Evolutionary conservation across 805 yeast genomes (phyloP), one percentile per base, ranked within the genome.

Genomic region (Kregervanrija delftensis): DNA sequence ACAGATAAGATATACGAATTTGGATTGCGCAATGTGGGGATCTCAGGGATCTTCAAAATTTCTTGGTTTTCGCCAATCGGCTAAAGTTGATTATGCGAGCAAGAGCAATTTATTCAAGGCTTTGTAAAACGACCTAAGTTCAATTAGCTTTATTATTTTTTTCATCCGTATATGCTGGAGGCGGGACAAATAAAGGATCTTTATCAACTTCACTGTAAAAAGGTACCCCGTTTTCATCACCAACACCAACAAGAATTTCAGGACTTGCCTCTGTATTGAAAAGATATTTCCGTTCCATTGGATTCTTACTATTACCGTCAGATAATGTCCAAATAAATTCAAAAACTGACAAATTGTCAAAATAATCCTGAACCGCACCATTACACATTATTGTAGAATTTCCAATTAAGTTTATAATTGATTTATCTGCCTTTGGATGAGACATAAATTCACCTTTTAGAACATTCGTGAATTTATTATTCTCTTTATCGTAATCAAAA

Each of bases 301-400:
- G 43, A 6, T 34, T 33, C n/a, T 22, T 22, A 6, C 2, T 6
- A 6, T 11, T 11, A 1, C 43, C 43, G 33, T 44, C 47, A 12
- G 34, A 16, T 2, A 44, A 9, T n/a, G 34, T 33, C 41, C 40
- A 40, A 8, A n/a, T 40, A 33, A 40, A 33, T 8, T 12, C 33
- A 4, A 44, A 15, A 5, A 8, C 16, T 11, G 13, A 31, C 8
- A 13, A 11, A 34, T 40, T 40, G 3, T 32, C 38, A 16, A 44
- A 40, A 43, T 43, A 44, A 32, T 31, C 35, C 4, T 39, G 35
- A 4, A 44, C 14, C 10, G 8, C 15, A 8, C 47, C 47, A 4
- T 36, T 31, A 28, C 38, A 32, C 31, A 44, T 36, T 3, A 44
- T 30, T 5, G 47, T 30, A 4, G 14, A 11, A 2, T 30, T 12